A percentile compares a stretch with the other conserved stretches of the same genome.
phyloP scores from a whole-genome alignment of 1,139 yeast genomes.

The Spathaspora sp. region DNA sequence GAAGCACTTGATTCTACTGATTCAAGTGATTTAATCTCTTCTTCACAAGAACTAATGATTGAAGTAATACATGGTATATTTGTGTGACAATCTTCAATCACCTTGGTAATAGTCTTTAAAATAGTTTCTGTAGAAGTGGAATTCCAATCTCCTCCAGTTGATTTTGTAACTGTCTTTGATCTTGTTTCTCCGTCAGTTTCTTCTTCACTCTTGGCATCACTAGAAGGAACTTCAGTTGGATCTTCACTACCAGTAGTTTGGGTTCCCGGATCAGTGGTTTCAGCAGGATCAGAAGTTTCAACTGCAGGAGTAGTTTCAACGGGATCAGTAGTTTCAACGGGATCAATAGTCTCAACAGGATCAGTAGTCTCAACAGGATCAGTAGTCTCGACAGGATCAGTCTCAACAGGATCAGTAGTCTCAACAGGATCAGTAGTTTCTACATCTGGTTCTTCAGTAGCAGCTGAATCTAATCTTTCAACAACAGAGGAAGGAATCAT shows the following conservation, averaged over 20 bases:
- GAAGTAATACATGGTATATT: constrained; percentile 3
- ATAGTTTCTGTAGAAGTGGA: constrained; percentile 1
- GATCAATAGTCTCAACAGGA: constrained; percentile 6
- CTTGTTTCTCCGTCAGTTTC: not conserved
- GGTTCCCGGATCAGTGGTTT: constrained; percentile 7
- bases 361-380: constrained; percentile 9
- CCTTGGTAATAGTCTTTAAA: constrained; percentile 1
- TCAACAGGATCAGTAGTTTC: not conserved
- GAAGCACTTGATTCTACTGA: constrained; percentile 11
- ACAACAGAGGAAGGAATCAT: constrained; percentile 11
- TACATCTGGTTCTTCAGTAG: constrained; percentile 10
- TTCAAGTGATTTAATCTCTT: constrained; percentile 11
- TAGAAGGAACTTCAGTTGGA: constrained; percentile 5
- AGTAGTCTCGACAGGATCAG: not conserved
- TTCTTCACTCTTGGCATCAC: not conserved
- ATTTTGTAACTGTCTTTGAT: not conserved
- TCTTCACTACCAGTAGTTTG: too few relatives aligned
- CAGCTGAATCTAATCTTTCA: constrained; percentile 18
- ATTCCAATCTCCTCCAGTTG: not conserved
- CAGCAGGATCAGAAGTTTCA: constrained; percentile 14
- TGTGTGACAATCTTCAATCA: constrained; percentile 7
- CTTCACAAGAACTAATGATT: constrained; percentile 13
- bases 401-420: constrained; percentile 11
- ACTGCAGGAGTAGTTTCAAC: constrained; percentile 8
- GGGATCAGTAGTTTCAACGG: not conserved